phyloP scores from a whole-genome alignment of 2,329 filamentous ascomycete genomes.

The Aspergillus amoenus region DNA sequence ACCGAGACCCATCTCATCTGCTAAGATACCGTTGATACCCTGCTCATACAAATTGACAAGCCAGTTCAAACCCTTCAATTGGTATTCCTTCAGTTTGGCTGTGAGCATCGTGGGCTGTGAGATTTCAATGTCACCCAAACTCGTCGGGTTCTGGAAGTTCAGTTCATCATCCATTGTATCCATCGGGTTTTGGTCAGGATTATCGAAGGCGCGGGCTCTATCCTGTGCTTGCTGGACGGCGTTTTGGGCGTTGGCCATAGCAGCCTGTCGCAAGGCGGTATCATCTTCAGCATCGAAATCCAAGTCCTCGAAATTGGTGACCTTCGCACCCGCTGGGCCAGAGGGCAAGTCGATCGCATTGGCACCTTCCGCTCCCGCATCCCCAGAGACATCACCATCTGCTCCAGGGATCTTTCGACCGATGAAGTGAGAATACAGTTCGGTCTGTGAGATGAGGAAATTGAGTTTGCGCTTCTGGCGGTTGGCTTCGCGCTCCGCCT shows the following conservation, averaged over 20 bases:
- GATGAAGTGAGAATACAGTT: constrained; percentile 98
- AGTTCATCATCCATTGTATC: constrained; percentile 89
- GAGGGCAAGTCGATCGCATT: constrained; percentile 52
- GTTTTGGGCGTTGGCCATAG: constrained; percentile 93
- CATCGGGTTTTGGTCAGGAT: constrained; percentile 66
- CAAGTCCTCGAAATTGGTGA: constrained; percentile 90
- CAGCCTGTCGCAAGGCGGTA: constrained; percentile 73
- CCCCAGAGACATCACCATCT: constrained; percentile 89
- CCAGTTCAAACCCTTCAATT: constrained; percentile 99
- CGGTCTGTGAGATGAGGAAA: constrained; percentile 97
- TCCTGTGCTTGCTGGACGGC: constrained; percentile 93
- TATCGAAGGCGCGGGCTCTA: constrained; percentile 92
- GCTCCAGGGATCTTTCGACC: constrained; percentile 99
- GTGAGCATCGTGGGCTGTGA: constrained; percentile 92
- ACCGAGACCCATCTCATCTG: constrained; percentile 98
- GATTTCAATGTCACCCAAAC: constrained; percentile 89
- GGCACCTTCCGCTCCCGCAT: constrained; percentile 65
- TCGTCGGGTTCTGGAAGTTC: constrained; percentile 99
- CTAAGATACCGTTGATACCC: constrained; percentile 98
- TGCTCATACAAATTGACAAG: constrained; percentile 98
- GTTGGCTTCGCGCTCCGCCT: constrained; percentile 95
- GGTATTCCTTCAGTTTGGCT: constrained; percentile 95
- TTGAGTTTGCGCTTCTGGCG: constrained; percentile 98
- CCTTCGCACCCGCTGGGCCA: constrained; percentile 60
- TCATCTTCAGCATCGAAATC: constrained; percentile 97